phyloP scores from a whole-genome alignment of 441 rosid genomes.

The Gossypium schwendimanii region DNA sequence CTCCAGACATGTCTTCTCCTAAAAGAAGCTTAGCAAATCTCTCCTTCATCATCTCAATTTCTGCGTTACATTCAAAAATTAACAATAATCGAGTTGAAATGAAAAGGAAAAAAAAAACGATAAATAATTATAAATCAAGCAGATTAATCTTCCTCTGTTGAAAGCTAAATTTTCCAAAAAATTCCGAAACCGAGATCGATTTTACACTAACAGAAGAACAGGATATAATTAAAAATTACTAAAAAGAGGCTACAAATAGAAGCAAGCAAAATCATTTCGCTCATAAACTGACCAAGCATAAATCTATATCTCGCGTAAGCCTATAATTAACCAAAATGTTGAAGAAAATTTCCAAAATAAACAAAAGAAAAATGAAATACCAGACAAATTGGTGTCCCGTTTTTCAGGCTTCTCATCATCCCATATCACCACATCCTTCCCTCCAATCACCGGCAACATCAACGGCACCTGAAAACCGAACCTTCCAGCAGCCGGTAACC shows the following conservation, averaged over 20 bases:
- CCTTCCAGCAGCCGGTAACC: slow-evolving; percentile 19
- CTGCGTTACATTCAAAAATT: slow-evolving; percentile 24
- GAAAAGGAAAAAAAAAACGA: not conserved
- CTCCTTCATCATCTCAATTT: slow-evolving; percentile 93
- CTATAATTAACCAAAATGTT: slow-evolving; percentile 10
- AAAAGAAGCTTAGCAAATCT: slow-evolving; percentile 91
- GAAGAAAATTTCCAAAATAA: not conserved
- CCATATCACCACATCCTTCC: slow-evolving; percentile 68
- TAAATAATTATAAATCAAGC: not conserved
- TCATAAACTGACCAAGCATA: not conserved
- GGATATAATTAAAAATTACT: not conserved
- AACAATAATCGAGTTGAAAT: not conserved
- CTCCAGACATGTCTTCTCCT: slow-evolving; percentile 98
- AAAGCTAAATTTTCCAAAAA: not conserved
- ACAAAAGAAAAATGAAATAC: slow-evolving; percentile 15
- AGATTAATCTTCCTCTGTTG: not conserved
- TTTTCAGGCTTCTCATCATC: slow-evolving; percentile 48
- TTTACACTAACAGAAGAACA: not conserved
- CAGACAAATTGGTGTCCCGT: slow-evolving; percentile 51
- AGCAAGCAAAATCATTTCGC: not conserved
- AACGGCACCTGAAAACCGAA: slow-evolving; percentile 51
- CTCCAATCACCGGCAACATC: slow-evolving; percentile 71
- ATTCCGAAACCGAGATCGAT: not conserved
- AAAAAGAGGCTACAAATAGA: not conserved
- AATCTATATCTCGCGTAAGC: not conserved